phyloP scores from a whole-genome alignment of 768 basidiomycete species.

The Tylopilus rubrobrunneus region DNA sequence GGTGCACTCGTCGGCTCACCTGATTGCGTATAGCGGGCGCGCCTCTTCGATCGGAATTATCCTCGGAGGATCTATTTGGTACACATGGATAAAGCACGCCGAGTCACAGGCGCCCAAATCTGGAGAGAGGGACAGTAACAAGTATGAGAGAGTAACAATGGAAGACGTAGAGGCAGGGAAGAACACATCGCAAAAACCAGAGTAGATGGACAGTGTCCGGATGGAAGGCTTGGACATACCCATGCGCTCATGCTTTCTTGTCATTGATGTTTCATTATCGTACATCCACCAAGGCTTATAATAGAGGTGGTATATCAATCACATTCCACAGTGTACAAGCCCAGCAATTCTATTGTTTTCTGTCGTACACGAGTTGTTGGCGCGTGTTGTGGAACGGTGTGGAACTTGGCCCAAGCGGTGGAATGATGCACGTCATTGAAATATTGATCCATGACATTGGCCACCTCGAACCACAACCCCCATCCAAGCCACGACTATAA shows the following conservation, averaged over 20 bases:
- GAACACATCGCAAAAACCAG: constrained; percentile 25
- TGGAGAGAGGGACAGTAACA: constrained; percentile 25
- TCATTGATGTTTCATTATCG: constrained; percentile 5
- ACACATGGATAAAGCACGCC: constrained; percentile 83
- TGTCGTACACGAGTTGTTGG: neutral
- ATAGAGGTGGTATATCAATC: constrained; percentile 10
- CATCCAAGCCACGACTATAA: neutral
- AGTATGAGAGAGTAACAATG: constrained; percentile 61
- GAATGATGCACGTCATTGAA: constrained; percentile 6
- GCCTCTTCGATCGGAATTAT: constrained; percentile 78
- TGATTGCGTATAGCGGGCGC: constrained; percentile 55
- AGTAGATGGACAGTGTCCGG: constrained; percentile 13
- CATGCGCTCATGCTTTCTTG: neutral
- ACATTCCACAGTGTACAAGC: constrained; percentile 2
- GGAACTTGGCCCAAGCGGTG: neutral
- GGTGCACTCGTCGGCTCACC: neutral
- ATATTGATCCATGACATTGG: constrained; percentile 13
- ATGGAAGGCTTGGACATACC: constrained; percentile 14
- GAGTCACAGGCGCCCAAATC: constrained; percentile 48
- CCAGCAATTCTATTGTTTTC: neutral
- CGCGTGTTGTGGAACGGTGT: constrained; percentile 1
- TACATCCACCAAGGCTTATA: constrained; percentile 4
- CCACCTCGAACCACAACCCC: neutral
- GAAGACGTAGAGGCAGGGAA: constrained; percentile 59
- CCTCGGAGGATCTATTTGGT: constrained; percentile 76